Conservation (phyloP, 1,139 yeast genomes). For the Hemisphaericaspora xylanilytica region DNA sequence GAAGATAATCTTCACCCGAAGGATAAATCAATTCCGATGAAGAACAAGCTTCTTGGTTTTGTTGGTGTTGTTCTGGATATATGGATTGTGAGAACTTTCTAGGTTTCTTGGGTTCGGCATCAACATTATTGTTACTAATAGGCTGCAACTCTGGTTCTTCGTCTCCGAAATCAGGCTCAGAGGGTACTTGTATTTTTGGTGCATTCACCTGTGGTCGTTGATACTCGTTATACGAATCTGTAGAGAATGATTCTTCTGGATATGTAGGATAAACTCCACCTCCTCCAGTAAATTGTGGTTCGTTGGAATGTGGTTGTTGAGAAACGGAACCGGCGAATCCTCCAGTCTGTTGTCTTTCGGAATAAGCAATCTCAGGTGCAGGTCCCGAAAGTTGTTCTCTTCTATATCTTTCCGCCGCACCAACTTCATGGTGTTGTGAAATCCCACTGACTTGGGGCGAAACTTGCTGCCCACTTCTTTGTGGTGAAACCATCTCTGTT, state of each 20-base stretch:
- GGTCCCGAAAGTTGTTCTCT: conserved; percentile 3
- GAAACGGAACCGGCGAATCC: not conserved
- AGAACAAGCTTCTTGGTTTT: not conserved
- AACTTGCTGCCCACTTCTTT: not conserved
- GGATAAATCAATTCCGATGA: conserved; percentile 9
- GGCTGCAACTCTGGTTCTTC: no score
- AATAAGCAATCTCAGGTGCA: not conserved
- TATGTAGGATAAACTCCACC: conserved; percentile 11
- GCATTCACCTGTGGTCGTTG: conserved; percentile 1
- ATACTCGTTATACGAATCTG: conserved; percentile 5
- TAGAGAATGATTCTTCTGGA: conserved; percentile 11
- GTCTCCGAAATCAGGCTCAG: conserved; percentile 11
- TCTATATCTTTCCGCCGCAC: not conserved
- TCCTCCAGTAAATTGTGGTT: not conserved
- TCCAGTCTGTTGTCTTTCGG: not conserved
- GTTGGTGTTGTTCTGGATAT: conserved; percentile 6
- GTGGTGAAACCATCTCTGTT: not conserved
- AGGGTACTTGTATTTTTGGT: conserved; percentile 4
- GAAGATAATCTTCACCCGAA: conserved; percentile 11
- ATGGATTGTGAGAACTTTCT: conserved; percentile 6
- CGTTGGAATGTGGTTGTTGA: not conserved
- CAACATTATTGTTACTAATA: no score
- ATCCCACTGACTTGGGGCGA: not conserved
- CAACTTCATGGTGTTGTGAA: no score
- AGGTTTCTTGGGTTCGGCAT: not conserved